These are phyloP conservation scores for Candida incommunis DNA, from an alignment of 805 yeast species.

Conservation along the genomic window DNA sequence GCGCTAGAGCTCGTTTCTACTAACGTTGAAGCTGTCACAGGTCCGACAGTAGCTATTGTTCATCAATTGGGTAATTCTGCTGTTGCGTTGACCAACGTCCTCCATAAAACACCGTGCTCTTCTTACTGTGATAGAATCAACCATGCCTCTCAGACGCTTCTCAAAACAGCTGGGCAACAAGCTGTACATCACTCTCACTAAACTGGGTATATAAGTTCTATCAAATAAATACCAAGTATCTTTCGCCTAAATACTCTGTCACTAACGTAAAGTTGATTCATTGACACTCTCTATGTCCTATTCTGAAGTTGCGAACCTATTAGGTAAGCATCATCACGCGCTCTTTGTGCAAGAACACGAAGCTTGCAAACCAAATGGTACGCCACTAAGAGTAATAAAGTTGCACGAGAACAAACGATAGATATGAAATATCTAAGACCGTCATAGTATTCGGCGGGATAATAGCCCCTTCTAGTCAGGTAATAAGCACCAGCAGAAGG, in stretches of 20 bases:
- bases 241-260: neutral
- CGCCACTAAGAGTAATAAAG: neutral
- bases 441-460: neutral
- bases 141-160: neutral
- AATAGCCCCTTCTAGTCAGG: neutral
- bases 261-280: slow-evolving; percentile 5
- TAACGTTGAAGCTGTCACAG: slow-evolving; percentile 8
- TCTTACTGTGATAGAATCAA: neutral
- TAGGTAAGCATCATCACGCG: slow-evolving; percentile 20
- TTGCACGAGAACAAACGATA: neutral
- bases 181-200: neutral
- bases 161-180: neutral
- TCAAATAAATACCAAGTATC: neutral
- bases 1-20: slow-evolving; percentile 14
- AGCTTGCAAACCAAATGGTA: neutral
- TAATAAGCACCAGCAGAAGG: neutral
- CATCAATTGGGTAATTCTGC: slow-evolving; percentile 4
- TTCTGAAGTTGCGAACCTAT: slow-evolving; percentile 22
- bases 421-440: neutral
- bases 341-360: slow-evolving; percentile 1
- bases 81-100: slow-evolving; percentile 2
- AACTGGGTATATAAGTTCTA: neutral
- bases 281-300: slow-evolving; percentile 6
- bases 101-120: slow-evolving; percentile 3
- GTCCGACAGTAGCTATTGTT: slow-evolving; percentile 6